Evolutionary conservation across 1,139 yeast species (phyloP), one percentile per base, ranked within the genome.

Genomic region (Hansenula anomala): DNA sequence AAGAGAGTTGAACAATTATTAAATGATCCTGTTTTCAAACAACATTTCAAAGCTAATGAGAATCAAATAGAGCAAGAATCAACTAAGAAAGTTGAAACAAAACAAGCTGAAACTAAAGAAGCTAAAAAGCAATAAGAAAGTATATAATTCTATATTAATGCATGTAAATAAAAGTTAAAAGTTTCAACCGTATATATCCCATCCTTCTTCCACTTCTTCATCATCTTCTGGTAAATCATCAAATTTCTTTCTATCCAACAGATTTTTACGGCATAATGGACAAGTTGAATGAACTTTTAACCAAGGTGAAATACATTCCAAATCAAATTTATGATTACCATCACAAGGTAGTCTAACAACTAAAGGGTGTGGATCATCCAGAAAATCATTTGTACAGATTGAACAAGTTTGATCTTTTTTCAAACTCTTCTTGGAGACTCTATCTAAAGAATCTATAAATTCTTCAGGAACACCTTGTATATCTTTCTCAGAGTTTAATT

Each of bases 251-350:
- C 78, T 67, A 38, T 67, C 68, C 34, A 73, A 59, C 20, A 90
- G 76, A 52, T 88, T 82, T 45, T 75, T 78, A 47, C 97, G 68
- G 58, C 97, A 90, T 55, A 90, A 63, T 0, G 97, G 97, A 56
- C 97, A 90, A 0, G 95, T 88, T 2, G 81, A 69, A 53, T 86
- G 83, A 43, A 80, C 67, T 47, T 78, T 77, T 37, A 90, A 66
- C 97, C 97, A 90, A 0, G 96, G 94, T 0, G 84, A 84, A 30
- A 90, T 79, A 58, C 97, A 90, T 51, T 90, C 97, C 49, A 89
- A 66, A 56, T 90, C 97, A 60, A 86, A 90, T 29, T 71, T 71
- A 60, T 90, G 97, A 34, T 73, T 71, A 56, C 97, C 92, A 16
- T 53, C 46, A 42, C 57, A 60, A 0, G 96, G 96, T 27, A 90